Percentiles rank a stretch among this genome's conserved stretches.
Conservation (phyloP, 441 rosid species). For the Raphanus hybrid region DNA sequence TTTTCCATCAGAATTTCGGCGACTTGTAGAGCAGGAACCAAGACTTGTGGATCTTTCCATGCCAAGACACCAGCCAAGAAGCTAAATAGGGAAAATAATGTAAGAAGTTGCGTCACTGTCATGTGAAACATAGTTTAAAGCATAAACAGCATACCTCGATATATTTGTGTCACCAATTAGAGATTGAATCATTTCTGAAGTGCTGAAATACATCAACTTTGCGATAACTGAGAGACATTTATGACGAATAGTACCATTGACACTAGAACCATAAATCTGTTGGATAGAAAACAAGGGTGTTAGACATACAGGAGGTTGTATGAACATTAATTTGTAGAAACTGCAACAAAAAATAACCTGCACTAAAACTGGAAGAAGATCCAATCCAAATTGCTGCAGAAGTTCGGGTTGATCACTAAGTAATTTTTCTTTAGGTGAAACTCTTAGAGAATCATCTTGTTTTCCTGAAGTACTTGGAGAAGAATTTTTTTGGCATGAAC, state of each 20-base stretch:
- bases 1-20: slow-evolving; percentile 99
- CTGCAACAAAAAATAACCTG: slow-evolving; percentile 57
- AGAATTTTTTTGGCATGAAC: slow-evolving; percentile 72
- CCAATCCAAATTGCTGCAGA: slow-evolving; percentile 95
- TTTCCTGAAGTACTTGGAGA: slow-evolving; percentile 72
- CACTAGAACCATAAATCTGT: slow-evolving; percentile 99
- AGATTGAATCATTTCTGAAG: slow-evolving; percentile 92
- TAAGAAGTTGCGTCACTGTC: slow-evolving; percentile 28
- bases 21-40: slow-evolving; percentile 99
- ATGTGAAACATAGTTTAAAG: slow-evolving; percentile 19
- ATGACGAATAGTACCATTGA: slow-evolving; percentile 93
- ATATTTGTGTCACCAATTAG: slow-evolving; percentile 83
- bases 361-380: slow-evolving; percentile 95
- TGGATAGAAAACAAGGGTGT: slow-evolving; percentile 36
- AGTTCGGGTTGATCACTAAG: slow-evolving; percentile 94
- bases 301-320: slow-evolving; percentile 20
- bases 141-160: slow-evolving; percentile 68
- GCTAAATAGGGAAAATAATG: slow-evolving; percentile 48
- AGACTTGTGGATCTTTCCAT: slow-evolving; percentile 99
- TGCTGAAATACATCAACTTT: slow-evolving; percentile 95
- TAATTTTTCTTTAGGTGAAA: slow-evolving; percentile 86
- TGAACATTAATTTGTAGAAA: slow-evolving; percentile 1
- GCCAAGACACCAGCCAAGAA: slow-evolving; percentile 98
- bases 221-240: slow-evolving; percentile 98
- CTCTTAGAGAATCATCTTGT: slow-evolving; percentile 64